Evolutionary conservation across 805 yeast genomes (phyloP).

Genomic region (Hanseniaspora guilliermondii): DNA sequence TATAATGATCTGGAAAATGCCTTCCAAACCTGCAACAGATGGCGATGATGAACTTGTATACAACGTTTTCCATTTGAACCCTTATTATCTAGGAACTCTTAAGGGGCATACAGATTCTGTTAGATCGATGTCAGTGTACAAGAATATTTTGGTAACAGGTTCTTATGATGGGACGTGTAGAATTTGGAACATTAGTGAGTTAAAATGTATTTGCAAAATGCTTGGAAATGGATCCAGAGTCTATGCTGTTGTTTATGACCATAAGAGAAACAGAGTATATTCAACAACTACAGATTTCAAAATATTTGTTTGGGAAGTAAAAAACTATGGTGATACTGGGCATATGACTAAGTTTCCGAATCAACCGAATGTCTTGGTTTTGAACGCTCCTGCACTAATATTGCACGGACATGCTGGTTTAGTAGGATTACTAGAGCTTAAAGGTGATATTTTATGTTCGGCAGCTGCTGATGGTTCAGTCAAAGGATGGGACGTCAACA

Average conservation of each 20-base stretch:
- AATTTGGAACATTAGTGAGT: conserved; percentile 79
- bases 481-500: conserved; percentile 83
- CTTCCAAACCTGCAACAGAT: conserved; percentile 28
- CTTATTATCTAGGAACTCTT: conserved; percentile 55
- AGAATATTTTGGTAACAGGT: conserved; percentile 73
- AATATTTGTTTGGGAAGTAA: conserved; percentile 70
- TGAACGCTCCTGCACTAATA: conserved; percentile 20
- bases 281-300: conserved; percentile 87
- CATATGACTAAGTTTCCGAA: conserved; percentile 14
- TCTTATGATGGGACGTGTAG: conserved; percentile 82
- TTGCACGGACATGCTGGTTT: conserved; percentile 80
- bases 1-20: conserved; percentile 73
- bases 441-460: conserved; percentile 65
- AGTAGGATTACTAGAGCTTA: conserved; percentile 74
- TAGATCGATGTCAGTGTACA: conserved; percentile 76
- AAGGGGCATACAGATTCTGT: conserved; percentile 72
- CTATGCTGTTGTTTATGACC: conserved; percentile 77
- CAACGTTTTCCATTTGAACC: conserved; percentile 33
- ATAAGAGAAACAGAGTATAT: conserved; percentile 62
- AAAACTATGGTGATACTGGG: neutral
- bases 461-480: conserved; percentile 94
- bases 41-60: conserved; percentile 27
- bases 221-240: conserved; percentile 80
- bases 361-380: conserved; percentile 18
- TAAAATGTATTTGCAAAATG: conserved; percentile 58